A percentile compares a stretch with the other conserved stretches of the same genome.
Evolutionary conservation across 768 basidiomycete species (phyloP).

Genomic region (Phylloporus arenicola): DNA sequence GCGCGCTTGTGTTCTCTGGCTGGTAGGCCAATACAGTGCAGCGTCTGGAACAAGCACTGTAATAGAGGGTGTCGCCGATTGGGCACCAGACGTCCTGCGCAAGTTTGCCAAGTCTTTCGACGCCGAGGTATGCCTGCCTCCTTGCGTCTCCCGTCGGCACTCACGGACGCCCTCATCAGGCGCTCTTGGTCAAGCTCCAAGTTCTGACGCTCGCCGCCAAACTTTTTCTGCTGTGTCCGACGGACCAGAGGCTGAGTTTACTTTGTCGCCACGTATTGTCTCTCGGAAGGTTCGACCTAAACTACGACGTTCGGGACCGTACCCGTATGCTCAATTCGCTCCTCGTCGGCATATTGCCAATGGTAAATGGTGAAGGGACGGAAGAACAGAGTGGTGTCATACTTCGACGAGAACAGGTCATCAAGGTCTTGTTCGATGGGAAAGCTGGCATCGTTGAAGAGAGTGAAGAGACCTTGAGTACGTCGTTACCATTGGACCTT

Average conservation of each 20-base stretch:
- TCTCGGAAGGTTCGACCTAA: slow-evolving; percentile 81
- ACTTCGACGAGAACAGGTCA: slow-evolving; percentile 76
- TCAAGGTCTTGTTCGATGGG: slow-evolving; percentile 72
- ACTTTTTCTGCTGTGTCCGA: slow-evolving; percentile 64
- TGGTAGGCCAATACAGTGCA: slow-evolving; percentile 83
- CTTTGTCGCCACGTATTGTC: slow-evolving; percentile 71
- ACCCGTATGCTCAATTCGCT: slow-evolving; percentile 74
- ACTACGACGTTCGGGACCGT: slow-evolving; percentile 90
- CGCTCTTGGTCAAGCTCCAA: slow-evolving; percentile 71
- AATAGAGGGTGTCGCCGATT: slow-evolving; percentile 58
- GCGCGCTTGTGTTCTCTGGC: slow-evolving; percentile 85
- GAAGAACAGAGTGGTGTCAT: slow-evolving; percentile 67
- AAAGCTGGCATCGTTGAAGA: slow-evolving; percentile 48
- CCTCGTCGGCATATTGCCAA: slow-evolving; percentile 48
- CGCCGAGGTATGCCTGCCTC: slow-evolving; percentile 49
- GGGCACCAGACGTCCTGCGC: slow-evolving; percentile 90
- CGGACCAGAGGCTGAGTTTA: slow-evolving; percentile 43
- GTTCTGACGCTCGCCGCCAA: slow-evolving; percentile 83
- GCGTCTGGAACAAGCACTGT: slow-evolving; percentile 29
- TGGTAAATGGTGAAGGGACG: slow-evolving; percentile 30
- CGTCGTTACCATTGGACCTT: slow-evolving; percentile 14
- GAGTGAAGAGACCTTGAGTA: slow-evolving; percentile 30
- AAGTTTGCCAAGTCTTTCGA: slow-evolving; percentile 68
- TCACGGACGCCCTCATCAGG: slow-evolving; percentile 33
- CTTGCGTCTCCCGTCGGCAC: not conserved